A percentile compares a stretch with the other conserved stretches of the same genome.
Conservation (phyloP, 1,284 basidiomycete species). For the Hypsizygus ulmarius region DNA sequence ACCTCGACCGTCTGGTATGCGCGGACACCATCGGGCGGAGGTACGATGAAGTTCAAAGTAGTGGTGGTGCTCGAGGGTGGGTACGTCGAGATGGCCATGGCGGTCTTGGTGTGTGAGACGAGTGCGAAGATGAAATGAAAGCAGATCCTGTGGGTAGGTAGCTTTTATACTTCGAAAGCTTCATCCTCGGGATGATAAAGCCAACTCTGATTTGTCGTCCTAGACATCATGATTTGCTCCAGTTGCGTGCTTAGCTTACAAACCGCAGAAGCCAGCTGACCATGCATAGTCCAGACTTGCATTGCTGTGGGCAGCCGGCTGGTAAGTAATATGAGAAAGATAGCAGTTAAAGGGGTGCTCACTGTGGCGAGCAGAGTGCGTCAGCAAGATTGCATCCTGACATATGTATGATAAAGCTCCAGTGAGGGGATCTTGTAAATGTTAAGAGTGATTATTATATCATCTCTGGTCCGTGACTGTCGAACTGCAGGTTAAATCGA, state of each 20-base stretch:
- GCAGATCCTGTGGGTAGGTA: background rate
- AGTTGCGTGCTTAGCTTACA: conserved; percentile 9
- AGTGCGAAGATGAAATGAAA: background rate
- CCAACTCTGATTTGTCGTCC: background rate
- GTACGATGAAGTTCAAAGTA: conserved; percentile 24
- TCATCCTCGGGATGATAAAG: background rate
- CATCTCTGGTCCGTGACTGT: too few relatives aligned
- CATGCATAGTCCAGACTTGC: too few relatives aligned
- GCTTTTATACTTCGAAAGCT: background rate
- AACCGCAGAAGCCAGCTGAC: background rate
- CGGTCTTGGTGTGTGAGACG: background rate
- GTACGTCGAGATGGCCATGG: background rate
- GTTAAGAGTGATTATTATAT: too few relatives aligned
- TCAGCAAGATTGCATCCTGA: too few relatives aligned
- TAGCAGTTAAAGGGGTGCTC: too few relatives aligned
- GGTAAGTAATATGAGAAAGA: too few relatives aligned
- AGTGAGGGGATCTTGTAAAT: too few relatives aligned
- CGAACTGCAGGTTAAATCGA: too few relatives aligned
- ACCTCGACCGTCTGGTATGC: conserved; percentile 29
- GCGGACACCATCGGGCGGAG: conserved; percentile 28
- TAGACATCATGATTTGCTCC: background rate
- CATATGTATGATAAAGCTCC: too few relatives aligned
- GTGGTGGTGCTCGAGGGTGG: conserved; percentile 19
- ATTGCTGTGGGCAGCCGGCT: too few relatives aligned
- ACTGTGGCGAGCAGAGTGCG: too few relatives aligned